Base-by-base conservation (phyloP, 106 monocot species). In the Allium fistulosum region DNA sequence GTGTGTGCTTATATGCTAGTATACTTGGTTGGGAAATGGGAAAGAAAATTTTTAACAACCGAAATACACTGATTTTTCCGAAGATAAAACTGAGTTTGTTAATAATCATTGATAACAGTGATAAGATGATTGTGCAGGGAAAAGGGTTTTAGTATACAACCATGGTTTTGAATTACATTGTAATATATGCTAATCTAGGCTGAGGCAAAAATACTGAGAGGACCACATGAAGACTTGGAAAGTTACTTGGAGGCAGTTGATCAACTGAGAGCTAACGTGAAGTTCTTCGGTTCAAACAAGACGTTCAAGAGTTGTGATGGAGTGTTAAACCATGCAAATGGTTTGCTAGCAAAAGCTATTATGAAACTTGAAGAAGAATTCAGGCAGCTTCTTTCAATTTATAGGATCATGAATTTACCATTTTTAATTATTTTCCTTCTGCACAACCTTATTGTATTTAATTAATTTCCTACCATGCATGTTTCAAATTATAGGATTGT, bases 191-290 rank as follows among this genome's bases (percentile, higher is more conserved):
- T 55, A 11, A 14, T 71, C 57, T 55, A 88, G 88, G 81, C 88
- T 48, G 92, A 93, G 76, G 85, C 85, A 53, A 85, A 76, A 63
- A 83, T 93, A 67, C 58, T 88, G 67, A 83, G 66, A 68, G 92
- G 92, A 14, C 88, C 88, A 8, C 88, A 83, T 62, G 92, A 93
- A 68, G 88, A 93, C 56, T 46, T 93, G 16, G 92, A 93, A 63
- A 79, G 83, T 71, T 93, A 83, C 65, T 56, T 93, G 63, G 80
- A 77, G 69, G 92, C 88, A 61, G 72, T 93, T 69, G 85, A 83
- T 57, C 74, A 80, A 66, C 63, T 93, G 62, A 88, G 78, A 75
- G 71, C 73, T 37, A 85, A 68, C 65, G 70, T 72, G 17, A 59
- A 74, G 10, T 88, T 85, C 57, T 93, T 93, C 50, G 69, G 75